Base-by-base conservation (phyloP, 768 basidiomycete genomes). In the Trametes punicea region DNA sequence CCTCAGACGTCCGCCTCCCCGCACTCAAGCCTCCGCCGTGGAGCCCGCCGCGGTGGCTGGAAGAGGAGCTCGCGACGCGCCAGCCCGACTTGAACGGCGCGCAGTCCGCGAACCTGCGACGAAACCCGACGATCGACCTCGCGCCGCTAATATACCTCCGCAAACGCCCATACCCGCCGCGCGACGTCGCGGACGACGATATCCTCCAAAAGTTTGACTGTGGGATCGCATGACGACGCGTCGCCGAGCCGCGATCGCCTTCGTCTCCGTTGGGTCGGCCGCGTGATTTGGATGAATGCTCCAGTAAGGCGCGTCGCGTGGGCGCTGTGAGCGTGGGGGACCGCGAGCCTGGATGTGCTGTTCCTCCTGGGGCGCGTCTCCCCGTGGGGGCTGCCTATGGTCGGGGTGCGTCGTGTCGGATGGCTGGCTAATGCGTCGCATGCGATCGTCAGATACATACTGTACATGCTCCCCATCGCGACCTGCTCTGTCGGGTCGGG, bases 121-220 rank as follows among this genome's bases (percentile, higher is more conserved):
- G 62, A 44, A 29, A 33, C 27, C 34, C 61, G 40, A n/a, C 48
- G 39, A 64, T 62, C 38, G 59, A 52, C 45, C 79, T 88, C 26
- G 84, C 85, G 2, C 87, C 87, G 20, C 70, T 89, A 15, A 75
- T 81, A 27, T 87, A 85, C 66, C 76, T 87, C 18, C 76, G 81
- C 67, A 81, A 75, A 23, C 75, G 80, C 11, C 77, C 84, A 16
- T 83, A 83, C 15, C 79, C 78, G 16, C 78, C 80, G 49, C 80
- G 88, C 44, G 87, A 89, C 66, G 84, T 85, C 2, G 67, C 85
- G 50, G 88, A 90, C 65, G 85, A 88, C 68, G 78, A 81, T 65
- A 83, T 84, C 6, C 73, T 90, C 46, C 85, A 85, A 21, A 57
- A 59, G 50, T 53, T 60, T 52, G 63, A 64, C 36, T 55, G 57